Base-by-base conservation (phyloP, 2,329 filamentous ascomycete genomes). In the Pseudogymnoascus sp. region DNA sequence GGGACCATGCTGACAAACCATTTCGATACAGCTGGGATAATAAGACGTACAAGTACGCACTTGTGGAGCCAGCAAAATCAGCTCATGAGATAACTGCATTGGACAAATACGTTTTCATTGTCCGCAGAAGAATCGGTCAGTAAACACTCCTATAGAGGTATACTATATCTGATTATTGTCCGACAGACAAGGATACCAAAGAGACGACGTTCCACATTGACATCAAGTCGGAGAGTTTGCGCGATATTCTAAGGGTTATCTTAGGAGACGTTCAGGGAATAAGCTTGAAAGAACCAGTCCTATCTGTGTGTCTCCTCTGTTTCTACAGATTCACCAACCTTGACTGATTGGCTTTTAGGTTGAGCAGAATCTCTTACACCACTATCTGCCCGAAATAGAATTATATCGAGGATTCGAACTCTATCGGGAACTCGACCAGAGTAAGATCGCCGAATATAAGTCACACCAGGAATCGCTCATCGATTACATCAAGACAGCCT, bases 11-110 rank as follows among this genome's bases (percentile, higher is more conserved):
- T 61, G 51, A 41, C 63, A 62, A 61, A 66, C 63, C 64, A 19
- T 41, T 62, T 63, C 48, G 3, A 66, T 66, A 62, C 37, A 70
- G 67, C n/a, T 70, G 23, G 67, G 65, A 69, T 51, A 64, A 60
- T 2, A 48, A 62, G 34, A 16, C 43, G 19, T 23, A 36, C 25
- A 62, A 63, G 37, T 37, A 62, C 34, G 28, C 11, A 23, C 31
- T 67, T 65, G 39, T 62, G 31, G 63, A 67, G 65, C 16, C 31
- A 1, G 16, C 43, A 16, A 63, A 45, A 14, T 39, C 60, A 39
- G 23, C 36, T 10, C n/a, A 43, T 19, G 21, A 39, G 28, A 45
- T 62, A 43, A 60, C 60, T 51, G 16, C 60, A 19, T 37, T 68
- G 13, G 65, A 65, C 36, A 61, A 64, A 65, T 67, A 68, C 37